These are phyloP conservation scores for Cyberlindnera misumaiensis DNA, from an alignment of 805 yeast species.

Conservation along the genomic window DNA sequence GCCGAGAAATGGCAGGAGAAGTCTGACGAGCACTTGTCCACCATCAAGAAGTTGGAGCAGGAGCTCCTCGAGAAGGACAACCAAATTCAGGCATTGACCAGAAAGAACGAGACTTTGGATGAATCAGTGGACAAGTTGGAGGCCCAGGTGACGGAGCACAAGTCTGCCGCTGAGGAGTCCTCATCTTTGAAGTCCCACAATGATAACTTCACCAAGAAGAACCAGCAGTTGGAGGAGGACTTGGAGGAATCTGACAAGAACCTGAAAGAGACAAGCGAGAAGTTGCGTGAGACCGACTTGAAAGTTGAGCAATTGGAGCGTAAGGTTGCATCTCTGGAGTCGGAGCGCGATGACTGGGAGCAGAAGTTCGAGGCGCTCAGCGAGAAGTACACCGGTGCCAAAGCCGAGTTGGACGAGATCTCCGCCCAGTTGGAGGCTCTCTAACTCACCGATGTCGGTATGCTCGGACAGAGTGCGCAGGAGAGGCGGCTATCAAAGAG, in stretches of 20 bases:
- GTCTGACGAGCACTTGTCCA: constrained; percentile 77
- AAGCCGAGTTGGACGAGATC: constrained; percentile 94
- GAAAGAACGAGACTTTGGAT: constrained; percentile 87
- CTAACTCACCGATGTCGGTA: constrained; percentile 12
- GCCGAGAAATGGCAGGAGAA: constrained; percentile 97
- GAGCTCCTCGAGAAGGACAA: constrained; percentile 89
- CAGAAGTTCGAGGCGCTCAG: constrained; percentile 83
- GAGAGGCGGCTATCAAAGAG: no score
- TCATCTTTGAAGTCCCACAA: constrained; percentile 82
- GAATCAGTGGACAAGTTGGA: constrained; percentile 71
- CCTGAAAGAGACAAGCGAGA: constrained; percentile 88
- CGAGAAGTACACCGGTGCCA: constrained; percentile 74
- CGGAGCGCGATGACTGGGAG: constrained; percentile 89
- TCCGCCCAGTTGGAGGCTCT: constrained; percentile 81
- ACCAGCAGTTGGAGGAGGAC: constrained; percentile 82
- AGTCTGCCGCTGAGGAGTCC: constrained; percentile 86
- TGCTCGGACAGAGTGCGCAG: no score
- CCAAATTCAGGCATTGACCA: constrained; percentile 86
- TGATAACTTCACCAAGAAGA: constrained; percentile 86
- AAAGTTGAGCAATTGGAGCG: constrained; percentile 95
- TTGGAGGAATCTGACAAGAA: constrained; percentile 85
- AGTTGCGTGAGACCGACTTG: constrained; percentile 91
- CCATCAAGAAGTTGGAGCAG: constrained; percentile 87
- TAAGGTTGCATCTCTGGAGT: constrained; percentile 84
- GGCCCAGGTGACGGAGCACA: constrained; percentile 62